phyloP scores from a whole-genome alignment of 1,284 basidiomycete species.

The Cryptococcus wingfieldii region DNA sequence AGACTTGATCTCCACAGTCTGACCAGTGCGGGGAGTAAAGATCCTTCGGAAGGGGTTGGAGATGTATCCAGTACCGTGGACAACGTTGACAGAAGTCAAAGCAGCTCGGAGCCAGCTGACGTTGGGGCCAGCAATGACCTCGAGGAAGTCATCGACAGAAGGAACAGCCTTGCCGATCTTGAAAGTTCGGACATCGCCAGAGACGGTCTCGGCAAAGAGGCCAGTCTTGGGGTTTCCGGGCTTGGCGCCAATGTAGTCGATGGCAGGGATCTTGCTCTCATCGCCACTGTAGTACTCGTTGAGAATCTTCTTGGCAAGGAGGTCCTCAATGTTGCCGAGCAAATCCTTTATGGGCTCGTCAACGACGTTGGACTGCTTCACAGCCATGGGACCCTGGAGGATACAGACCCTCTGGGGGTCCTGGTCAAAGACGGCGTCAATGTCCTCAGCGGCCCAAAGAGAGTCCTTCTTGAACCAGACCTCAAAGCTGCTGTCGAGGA shows the following conservation, averaged over 20 bases:
- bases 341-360: conserved; percentile 92
- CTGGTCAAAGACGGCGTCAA: conserved; percentile 97
- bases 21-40: conserved; percentile 73
- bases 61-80: conserved; percentile 77
- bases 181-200: conserved; percentile 57
- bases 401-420: conserved; percentile 97
- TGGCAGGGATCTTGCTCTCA: conserved; percentile 66
- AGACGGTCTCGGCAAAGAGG: conserved; percentile 54
- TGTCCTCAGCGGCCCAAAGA: conserved; percentile 96
- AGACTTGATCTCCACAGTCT: conserved; percentile 60
- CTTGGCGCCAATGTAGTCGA: conserved; percentile 77
- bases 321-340: conserved; percentile 77
- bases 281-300: conserved; percentile 77
- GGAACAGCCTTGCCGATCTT: conserved; percentile 60
- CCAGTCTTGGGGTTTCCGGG: conserved; percentile 49
- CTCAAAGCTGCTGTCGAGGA: conserved; percentile 86
- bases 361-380: conserved; percentile 77
- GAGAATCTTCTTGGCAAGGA: conserved; percentile 75
- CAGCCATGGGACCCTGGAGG: conserved; percentile 92
- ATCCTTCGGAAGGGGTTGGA: conserved; percentile 86
- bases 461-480: conserved; percentile 99
- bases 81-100: conserved; percentile 72
- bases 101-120: conserved; percentile 86
- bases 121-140: conserved; percentile 72
- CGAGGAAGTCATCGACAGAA: conserved; percentile 69